A percentile compares a stretch with the other conserved stretches of the same genome.
Evolutionary conservation across 1,284 basidiomycete genomes (phyloP).

Genomic region (Lignosus rhinocerotis): DNA sequence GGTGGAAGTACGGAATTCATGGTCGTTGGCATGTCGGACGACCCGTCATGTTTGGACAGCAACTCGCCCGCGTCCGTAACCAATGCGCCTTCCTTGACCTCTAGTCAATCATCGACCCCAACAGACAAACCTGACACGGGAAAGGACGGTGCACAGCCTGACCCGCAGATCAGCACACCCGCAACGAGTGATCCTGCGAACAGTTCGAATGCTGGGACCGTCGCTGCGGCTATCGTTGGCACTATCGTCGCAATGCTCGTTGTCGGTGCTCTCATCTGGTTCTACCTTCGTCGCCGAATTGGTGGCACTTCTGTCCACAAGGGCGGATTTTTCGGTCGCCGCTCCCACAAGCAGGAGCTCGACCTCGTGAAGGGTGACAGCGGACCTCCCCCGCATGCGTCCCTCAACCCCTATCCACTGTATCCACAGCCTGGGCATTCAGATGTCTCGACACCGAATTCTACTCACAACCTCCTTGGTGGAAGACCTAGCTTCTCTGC

Average conservation of each 20-base stretch:
- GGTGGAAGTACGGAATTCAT: slow-evolving; percentile 60
- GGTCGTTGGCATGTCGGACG: slow-evolving; percentile 50
- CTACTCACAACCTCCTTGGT: slow-evolving; percentile 11
- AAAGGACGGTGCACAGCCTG: background rate
- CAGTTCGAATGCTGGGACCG: slow-evolving; percentile 39
- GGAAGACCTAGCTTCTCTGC: slow-evolving; percentile 3
- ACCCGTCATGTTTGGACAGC: slow-evolving; percentile 51
- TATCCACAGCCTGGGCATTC: slow-evolving; percentile 4
- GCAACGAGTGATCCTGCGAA: background rate
- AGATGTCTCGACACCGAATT: slow-evolving; percentile 11
- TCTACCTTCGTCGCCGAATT: slow-evolving; percentile 25
- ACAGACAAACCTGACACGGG: background rate
- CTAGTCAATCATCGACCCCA: slow-evolving; percentile 16
- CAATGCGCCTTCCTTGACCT: slow-evolving; percentile 29
- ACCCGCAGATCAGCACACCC: background rate
- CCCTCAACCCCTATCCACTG: slow-evolving; percentile 20
- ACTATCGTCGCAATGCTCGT: slow-evolving; percentile 50
- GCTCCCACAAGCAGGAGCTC: slow-evolving; percentile 20
- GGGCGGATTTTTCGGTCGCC: slow-evolving; percentile 12
- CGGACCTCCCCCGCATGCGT: slow-evolving; percentile 6
- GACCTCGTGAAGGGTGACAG: slow-evolving; percentile 18
- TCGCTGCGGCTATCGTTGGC: slow-evolving; percentile 62
- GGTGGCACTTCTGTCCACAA: slow-evolving; percentile 8
- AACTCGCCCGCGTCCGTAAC: slow-evolving; percentile 52
- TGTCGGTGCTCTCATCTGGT: slow-evolving; percentile 25